A percentile compares a stretch with the other conserved stretches of the same genome.
Conservation (phyloP, 805 yeast species). For the Lipomyces chichibuensis region DNA sequence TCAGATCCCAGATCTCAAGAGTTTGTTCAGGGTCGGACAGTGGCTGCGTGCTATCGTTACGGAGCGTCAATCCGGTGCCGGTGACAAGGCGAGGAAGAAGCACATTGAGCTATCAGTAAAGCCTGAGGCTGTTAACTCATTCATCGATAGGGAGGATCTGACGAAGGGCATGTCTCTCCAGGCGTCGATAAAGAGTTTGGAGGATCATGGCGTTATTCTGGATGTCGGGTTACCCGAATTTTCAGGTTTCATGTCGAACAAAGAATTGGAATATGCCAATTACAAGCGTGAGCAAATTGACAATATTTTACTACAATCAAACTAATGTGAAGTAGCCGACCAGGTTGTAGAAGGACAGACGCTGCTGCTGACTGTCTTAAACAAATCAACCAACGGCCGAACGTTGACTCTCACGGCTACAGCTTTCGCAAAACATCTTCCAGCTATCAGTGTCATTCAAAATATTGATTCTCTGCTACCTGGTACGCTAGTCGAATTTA, state of each 20-base stretch:
- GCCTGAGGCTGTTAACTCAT: constrained; percentile 69
- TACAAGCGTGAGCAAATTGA: constrained; percentile 37
- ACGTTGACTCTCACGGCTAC: constrained; percentile 60
- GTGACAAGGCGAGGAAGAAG: constrained; percentile 52
- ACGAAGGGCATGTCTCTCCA: constrained; percentile 70
- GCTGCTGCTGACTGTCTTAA: constrained; percentile 61
- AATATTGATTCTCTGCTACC: constrained; percentile 72
- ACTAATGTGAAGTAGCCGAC: constrained; percentile 37
- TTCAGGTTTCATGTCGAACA: constrained; percentile 75
- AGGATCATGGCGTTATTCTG: constrained; percentile 88
- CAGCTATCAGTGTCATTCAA: constrained; percentile 56
- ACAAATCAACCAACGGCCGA: constrained; percentile 54
- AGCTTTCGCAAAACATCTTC: constrained; percentile 55
- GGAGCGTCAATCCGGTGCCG: constrained; percentile 51
- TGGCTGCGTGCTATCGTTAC: constrained; percentile 85
- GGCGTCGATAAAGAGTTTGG: constrained; percentile 74
- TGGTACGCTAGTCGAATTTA: constrained; percentile 77
- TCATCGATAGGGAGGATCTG: constrained; percentile 63
- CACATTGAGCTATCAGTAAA: constrained; percentile 72
- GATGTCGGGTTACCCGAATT: constrained; percentile 63
- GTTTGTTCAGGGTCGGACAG: constrained; percentile 70
- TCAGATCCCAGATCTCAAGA: constrained; percentile 58
- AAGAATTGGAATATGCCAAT: constrained; percentile 55
- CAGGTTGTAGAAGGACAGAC: constrained; percentile 64
- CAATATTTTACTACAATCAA: not conserved